phyloP scores from a whole-genome alignment of 805 yeast species.

The Ogataea zsoltii region DNA sequence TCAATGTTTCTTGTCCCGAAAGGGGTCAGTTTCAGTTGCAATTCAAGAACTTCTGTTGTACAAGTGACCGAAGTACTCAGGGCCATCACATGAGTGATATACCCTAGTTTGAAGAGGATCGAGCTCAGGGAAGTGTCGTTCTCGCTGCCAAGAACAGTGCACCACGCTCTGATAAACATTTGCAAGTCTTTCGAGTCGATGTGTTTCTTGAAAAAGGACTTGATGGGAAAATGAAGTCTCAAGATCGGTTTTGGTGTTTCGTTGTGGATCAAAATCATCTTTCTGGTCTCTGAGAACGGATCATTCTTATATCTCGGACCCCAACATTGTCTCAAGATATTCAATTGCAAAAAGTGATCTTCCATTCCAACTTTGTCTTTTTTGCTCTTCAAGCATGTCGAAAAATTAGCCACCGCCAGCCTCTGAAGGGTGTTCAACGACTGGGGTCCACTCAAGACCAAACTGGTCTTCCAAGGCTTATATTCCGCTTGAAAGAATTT shows the following conservation, averaged over 20 bases:
- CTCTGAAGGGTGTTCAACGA: constrained; percentile 59
- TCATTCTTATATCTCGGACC: constrained; percentile 19
- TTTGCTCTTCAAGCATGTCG: constrained; percentile 7
- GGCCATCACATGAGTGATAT: constrained; percentile 42
- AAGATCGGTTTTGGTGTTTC: constrained; percentile 35
- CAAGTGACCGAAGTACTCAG: constrained; percentile 28
- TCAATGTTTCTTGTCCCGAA: constrained; percentile 43
- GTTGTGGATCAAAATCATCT: constrained; percentile 40
- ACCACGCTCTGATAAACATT: constrained; percentile 47
- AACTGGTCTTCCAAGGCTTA: constrained; percentile 48
- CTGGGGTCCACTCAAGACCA: constrained; percentile 68
- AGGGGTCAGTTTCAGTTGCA: constrained; percentile 52
- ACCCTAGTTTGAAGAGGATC: constrained; percentile 36
- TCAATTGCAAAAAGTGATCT: constrained; percentile 2
- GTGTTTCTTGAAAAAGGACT: neutral
- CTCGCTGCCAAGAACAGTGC: constrained; percentile 66
- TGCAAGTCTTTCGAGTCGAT: constrained; percentile 24
- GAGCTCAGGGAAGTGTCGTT: constrained; percentile 49
- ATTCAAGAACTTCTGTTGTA: constrained; percentile 33
- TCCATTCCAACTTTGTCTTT: neutral
- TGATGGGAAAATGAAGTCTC: constrained; percentile 44
- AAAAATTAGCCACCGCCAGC: constrained; percentile 46
- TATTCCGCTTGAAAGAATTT: constrained; percentile 45
- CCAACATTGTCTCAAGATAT: constrained; percentile 23
- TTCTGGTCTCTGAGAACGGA: constrained; percentile 27